Conservation (phyloP, 2,329 filamentous ascomycete species). For the Truncatella angustata region DNA sequence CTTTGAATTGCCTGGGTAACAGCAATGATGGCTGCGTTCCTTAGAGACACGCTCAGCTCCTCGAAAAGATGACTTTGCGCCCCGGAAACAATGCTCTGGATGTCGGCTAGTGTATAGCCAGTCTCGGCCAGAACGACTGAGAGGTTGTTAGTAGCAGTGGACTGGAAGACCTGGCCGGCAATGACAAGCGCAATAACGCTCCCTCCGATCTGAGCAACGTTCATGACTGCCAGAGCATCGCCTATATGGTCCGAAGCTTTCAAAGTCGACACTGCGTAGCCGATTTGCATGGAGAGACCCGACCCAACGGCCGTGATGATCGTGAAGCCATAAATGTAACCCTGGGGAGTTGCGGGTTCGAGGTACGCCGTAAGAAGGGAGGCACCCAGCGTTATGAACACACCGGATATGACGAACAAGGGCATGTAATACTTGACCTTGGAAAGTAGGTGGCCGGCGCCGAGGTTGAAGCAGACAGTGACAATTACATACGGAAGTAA, state of each 20-base stretch:
- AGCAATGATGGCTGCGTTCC: not conserved
- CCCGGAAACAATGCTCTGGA: not conserved
- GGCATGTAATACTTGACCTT: slow-evolving; percentile 28
- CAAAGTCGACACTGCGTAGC: slow-evolving; percentile 32
- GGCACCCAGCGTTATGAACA: slow-evolving; percentile 32
- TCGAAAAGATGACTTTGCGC: not conserved
- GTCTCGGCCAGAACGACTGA: not conserved
- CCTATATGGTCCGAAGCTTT: slow-evolving; percentile 27
- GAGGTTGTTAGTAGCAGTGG: not conserved
- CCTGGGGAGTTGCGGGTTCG: slow-evolving; percentile 13
- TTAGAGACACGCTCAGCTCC: not conserved
- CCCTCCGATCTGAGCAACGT: slow-evolving; percentile 15
- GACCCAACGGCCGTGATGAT: slow-evolving; percentile 39
- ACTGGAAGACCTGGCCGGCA: not conserved
- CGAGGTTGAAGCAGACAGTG: slow-evolving; percentile 30
- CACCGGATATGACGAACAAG: slow-evolving; percentile 35
- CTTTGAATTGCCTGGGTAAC: not conserved
- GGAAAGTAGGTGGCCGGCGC: slow-evolving; percentile 29
- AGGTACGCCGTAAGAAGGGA: slow-evolving; percentile 25
- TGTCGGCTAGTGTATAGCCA: not conserved
- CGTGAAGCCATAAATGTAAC: slow-evolving; percentile 31
- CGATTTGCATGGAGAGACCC: slow-evolving; percentile 32
- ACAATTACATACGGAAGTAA: slow-evolving; percentile 39
- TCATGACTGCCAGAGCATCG: slow-evolving; percentile 30
- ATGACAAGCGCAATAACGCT: slow-evolving; percentile 1